Evolutionary conservation across 495 filamentous ascomycete genomes (phyloP).

Genomic region (Penicillium chermesinum): DNA sequence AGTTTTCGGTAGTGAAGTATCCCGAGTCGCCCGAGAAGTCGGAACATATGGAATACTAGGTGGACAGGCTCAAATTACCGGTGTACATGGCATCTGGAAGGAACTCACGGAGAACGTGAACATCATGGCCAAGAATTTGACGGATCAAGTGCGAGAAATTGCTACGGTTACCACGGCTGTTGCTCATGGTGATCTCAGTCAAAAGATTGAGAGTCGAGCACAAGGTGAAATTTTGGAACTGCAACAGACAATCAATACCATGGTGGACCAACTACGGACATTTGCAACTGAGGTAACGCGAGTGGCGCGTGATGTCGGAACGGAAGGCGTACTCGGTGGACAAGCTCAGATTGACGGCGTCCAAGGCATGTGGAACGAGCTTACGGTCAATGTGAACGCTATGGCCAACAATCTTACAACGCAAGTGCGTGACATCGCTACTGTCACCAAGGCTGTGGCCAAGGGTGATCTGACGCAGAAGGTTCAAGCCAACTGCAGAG

Average conservation of each 20-base stretch:
- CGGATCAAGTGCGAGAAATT: conserved; percentile 90
- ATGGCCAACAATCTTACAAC: conserved; percentile 98
- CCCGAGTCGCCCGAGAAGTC: conserved; percentile 91
- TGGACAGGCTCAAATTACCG: conserved; percentile 90
- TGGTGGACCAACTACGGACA: conserved; percentile 96
- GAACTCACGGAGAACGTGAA: conserved; percentile 98
- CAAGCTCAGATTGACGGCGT: conserved; percentile 92
- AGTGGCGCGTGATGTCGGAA: conserved; percentile 94
- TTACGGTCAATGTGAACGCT: conserved; percentile 97
- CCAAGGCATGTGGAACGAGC: conserved; percentile 88
- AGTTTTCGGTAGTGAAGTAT: conserved; percentile 95
- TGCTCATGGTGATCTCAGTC: conserved; percentile 90
- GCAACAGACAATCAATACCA: conserved; percentile 97
- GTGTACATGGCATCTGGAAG: conserved; percentile 96
- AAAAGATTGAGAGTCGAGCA: conserved; percentile 92
- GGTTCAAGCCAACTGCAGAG: conserved; percentile 93
- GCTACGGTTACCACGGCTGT: conserved; percentile 94
- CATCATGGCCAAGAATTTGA: conserved; percentile 89
- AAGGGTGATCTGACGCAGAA: conserved; percentile 96
- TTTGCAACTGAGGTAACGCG: conserved; percentile 97
- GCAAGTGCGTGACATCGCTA: conserved; percentile 96
- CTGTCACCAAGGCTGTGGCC: conserved; percentile 96
- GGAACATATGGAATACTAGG: conserved; percentile 97
- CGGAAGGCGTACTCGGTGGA: conserved; percentile 92
- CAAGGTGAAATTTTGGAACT: conserved; percentile 93